Evolutionary conservation across 164 flowering plant genomes (phyloP).

Genomic region (Dillenia suffruticosa): DNA sequence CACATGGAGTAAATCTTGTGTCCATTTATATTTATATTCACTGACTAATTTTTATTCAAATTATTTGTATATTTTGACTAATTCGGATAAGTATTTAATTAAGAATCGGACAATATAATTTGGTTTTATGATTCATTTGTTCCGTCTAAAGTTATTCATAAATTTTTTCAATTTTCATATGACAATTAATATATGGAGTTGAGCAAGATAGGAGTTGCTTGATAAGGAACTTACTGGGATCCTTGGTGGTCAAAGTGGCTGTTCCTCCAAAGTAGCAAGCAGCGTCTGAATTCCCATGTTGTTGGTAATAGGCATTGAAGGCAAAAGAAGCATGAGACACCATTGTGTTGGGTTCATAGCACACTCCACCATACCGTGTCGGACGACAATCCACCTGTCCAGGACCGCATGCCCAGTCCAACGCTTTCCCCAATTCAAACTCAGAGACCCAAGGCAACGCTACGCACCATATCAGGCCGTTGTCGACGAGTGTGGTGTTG

Average conservation of each 20-base stretch:
- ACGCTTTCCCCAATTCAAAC: conserved; percentile 63
- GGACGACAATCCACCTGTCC: conserved; percentile 67
- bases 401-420: conserved; percentile 92
- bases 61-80: no score
- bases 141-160: not conserved
- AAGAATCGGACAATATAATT: no score
- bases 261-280: conserved; percentile 96
- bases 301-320: conserved; percentile 83
- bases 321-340: conserved; percentile 89
- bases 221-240: conserved; percentile 59
- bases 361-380: conserved; percentile 48
- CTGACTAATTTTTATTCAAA: no score
- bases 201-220: not conserved
- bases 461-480: conserved; percentile 85
- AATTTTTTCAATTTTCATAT: not conserved
- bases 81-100: no score
- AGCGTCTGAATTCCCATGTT: conserved; percentile 70
- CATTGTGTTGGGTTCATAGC: conserved; percentile 76
- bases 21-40: no score
- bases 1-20: no score
- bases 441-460: conserved; percentile 61
- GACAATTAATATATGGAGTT: not conserved
- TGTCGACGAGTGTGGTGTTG: conserved; percentile 78
- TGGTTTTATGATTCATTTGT: no score
- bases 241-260: conserved; percentile 36